Evolutionary conservation across 331 rosid genomes (phyloP), one percentile per base, ranked within the genome.

Genomic region (Stylosanthes scabra): DNA sequence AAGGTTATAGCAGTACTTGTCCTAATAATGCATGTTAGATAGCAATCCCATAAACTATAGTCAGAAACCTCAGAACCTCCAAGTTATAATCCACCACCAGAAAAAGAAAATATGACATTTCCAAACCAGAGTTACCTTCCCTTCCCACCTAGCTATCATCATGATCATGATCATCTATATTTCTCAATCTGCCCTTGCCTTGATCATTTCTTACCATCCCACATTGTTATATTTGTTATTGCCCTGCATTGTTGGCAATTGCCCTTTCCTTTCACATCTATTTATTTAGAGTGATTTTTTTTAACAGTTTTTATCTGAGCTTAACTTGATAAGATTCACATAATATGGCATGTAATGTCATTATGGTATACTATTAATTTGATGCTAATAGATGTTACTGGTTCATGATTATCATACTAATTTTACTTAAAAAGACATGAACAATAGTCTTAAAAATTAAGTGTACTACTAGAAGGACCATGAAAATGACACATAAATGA

Each of bases 381-480:
- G 77, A 78, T 70, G 25, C 41, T 73, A 71, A 61, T 45, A 55
- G 71, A 54, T 70, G 74, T 41, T 59, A 28, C 4, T 0, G 11
- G 28, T 11, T 42, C 60, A 73, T 49, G 56, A 72, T 46, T 39
- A 47, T 31, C 13, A 6, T 15, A 40, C 5, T 59, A 49, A 69
- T 64, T 28, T 16, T n/a, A n/a, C n/a, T n/a, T n/a, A n/a, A n/a
- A n/a, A n/a, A n/a, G n/a, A n/a, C n/a, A n/a, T n/a, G n/a, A 41
- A 34, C n/a, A 67, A 40, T n/a, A n/a, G 63, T 25, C 8, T 63
- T 63, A 72, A 76, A 57, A 47, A 14, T 59, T 74, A 75, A 66
- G 49, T 39, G 7, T 25, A 59, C 55, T 45, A 41, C 64, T 8
- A 27, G 2, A 54, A 14, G 74, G 63, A 70, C 3, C 4, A 34